A percentile compares a stretch with the other conserved stretches of the same genome.
Conservation (phyloP, 805 yeast species). For the Zygoascus biomembranicola region DNA sequence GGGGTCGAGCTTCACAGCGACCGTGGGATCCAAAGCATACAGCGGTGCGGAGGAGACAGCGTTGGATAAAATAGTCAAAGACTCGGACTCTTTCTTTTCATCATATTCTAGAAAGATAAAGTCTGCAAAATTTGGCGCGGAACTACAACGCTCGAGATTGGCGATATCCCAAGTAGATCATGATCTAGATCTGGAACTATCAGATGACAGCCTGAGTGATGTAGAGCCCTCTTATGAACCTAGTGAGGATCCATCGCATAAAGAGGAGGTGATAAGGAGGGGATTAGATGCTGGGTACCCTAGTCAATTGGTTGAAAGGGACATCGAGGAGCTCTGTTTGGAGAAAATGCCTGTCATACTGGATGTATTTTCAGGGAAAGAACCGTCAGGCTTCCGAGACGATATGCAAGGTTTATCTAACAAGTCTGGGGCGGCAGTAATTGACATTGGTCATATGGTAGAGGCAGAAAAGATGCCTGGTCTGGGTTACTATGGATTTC, state of each 20-base stretch:
- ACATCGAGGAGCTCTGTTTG: background rate
- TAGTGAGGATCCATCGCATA: background rate
- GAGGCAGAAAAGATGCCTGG: constrained; percentile 1
- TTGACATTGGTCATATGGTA: background rate
- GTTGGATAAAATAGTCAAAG: background rate
- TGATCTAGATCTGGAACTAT: background rate
- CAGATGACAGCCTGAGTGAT: background rate
- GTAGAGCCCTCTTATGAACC: background rate
- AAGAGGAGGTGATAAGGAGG: background rate
- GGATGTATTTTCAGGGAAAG: background rate
- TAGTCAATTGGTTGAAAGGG: background rate
- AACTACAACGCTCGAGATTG: background rate
- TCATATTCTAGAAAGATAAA: background rate
- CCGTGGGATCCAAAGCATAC: too few species aligned
- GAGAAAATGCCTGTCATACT: background rate
- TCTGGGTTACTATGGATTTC: constrained; percentile 5
- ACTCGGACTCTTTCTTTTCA: background rate
- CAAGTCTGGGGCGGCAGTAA: background rate
- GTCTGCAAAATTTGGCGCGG: background rate
- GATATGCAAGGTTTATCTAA: background rate
- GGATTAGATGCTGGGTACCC: constrained; percentile 4
- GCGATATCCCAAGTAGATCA: background rate
- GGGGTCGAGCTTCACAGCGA: too few species aligned
- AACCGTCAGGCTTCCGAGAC: background rate
- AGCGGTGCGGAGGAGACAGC: background rate